phyloP scores from a whole-genome alignment of 176 grass and related monocot genomes.

The Pontederia paniculata region DNA sequence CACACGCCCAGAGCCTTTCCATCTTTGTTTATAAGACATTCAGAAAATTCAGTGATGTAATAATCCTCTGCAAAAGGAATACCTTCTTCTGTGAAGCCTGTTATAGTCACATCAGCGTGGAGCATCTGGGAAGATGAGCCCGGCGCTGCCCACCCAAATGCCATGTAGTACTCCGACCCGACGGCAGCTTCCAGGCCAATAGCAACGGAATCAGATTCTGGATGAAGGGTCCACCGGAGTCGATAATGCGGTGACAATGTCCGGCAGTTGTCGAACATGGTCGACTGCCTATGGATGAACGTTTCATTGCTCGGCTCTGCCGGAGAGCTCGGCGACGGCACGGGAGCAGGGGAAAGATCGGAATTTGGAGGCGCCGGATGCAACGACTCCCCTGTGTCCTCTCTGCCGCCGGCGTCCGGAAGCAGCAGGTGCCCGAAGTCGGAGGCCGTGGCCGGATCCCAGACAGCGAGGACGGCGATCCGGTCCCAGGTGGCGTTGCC shows the following conservation, averaged over 20 bases:
- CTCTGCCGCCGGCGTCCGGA: slow-evolving; percentile 4
- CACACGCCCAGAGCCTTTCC: slow-evolving; percentile 61
- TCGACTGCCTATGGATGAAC: slow-evolving; percentile 27
- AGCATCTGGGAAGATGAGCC: slow-evolving; percentile 35
- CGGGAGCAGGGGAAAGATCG: slow-evolving; percentile 3
- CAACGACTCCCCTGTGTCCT: neutral
- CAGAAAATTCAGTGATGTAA: slow-evolving; percentile 53
- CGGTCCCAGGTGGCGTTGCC: slow-evolving; percentile 48
- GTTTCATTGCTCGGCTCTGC: neutral
- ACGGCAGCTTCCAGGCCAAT: slow-evolving; percentile 61
- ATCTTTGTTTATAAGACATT: slow-evolving; percentile 50
- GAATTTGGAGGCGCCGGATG: neutral
- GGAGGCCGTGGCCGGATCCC: slow-evolving; percentile 82
- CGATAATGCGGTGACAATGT: slow-evolving; percentile 46
- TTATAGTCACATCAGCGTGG: slow-evolving; percentile 55
- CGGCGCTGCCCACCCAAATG: slow-evolving; percentile 71
- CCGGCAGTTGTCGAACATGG: slow-evolving; percentile 71
- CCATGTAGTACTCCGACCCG: slow-evolving; percentile 88
- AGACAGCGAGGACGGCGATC: slow-evolving; percentile 60
- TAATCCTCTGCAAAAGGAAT: slow-evolving; percentile 79
- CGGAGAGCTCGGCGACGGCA: neutral
- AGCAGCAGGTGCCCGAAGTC: slow-evolving; percentile 69
- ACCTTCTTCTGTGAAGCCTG: slow-evolving; percentile 76
- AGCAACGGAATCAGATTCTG: slow-evolving; percentile 47
- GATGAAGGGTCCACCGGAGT: slow-evolving; percentile 69